Evolutionary conservation across 345 rosid genomes (phyloP), one percentile per base, ranked within the genome.

Genomic region (Euclidium syriacum): DNA sequence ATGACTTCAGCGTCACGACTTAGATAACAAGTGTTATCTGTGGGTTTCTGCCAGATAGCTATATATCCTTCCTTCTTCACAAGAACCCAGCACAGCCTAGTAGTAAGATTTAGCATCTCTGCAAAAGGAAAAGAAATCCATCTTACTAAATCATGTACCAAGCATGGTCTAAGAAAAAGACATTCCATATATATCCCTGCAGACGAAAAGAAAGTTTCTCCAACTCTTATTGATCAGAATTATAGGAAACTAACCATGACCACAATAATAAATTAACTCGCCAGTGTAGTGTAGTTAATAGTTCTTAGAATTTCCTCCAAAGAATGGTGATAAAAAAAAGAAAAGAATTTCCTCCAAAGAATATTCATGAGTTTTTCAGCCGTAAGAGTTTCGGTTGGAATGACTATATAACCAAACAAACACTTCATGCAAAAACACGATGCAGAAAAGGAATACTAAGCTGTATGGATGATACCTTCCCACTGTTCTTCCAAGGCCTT

Each of bases 21-120:
- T 54, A 90, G 71, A 72, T 90, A 94, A 77, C 96, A 90, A 64
- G 74, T 80, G 75, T 94, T 87, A 71, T 87, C 80, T 27, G 58
- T 41, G 46, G 99, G 96, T 70, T 94, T 90, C 78, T 77, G 78
- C 99, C 99, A 90, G 59, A 94, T 74, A 59, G 99, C 96, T 77
- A 94, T 76, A 64, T 90, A 90, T 51, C 99, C 97, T 74, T 84
- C 99, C 81, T 80, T 94, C 83, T 90, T 94, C 17, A 94, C 83
- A 54, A 90, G 92, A 62, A 75, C 75, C 99, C 99, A 94, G 81
- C 99, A 94, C 46, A 94, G 90, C 34, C 82, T 86, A 46, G 77
- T 79, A 14, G 96, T 90, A 63, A 94, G 89, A 68, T 86, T 77
- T 50, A 94, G 74, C 99, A 94, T 94, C 81, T 83, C 99, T 94